A percentile compares a stretch with the other conserved stretches of the same genome.
These are phyloP conservation scores for Colletotrichum musae DNA, from an alignment of 2,329 filamentous ascomycete species.

Conservation along the genomic window DNA sequence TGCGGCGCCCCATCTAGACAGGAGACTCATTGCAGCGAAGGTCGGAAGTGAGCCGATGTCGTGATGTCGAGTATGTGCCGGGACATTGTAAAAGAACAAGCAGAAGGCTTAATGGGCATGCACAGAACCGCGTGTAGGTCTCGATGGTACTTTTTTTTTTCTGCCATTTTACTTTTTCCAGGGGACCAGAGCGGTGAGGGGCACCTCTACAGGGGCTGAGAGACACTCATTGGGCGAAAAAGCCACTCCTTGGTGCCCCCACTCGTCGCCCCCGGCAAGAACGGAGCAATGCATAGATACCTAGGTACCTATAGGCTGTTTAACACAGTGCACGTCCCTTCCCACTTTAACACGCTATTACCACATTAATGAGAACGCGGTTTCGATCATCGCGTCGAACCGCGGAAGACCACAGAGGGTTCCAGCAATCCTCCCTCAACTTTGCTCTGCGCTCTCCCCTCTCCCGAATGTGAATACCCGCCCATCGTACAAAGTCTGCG, in stretches of 20 bases:
- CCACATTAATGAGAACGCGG: slow-evolving; percentile 31
- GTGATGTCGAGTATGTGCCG: slow-evolving; percentile 11
- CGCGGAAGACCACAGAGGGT: background rate
- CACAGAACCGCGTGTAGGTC: background rate
- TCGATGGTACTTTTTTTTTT: slow-evolving; percentile 37
- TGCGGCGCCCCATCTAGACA: slow-evolving; percentile 32
- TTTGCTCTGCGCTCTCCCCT: background rate
- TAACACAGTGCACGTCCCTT: slow-evolving; percentile 8
- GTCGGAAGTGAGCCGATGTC: slow-evolving; percentile 5
- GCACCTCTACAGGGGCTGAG: background rate
- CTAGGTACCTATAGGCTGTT: no score
- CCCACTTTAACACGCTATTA: background rate
- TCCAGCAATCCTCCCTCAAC: background rate
- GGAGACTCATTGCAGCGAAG: slow-evolving; percentile 42
- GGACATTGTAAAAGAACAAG: background rate
- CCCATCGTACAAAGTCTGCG: background rate
- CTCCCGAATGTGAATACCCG: background rate
- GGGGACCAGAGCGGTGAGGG: slow-evolving; percentile 36
- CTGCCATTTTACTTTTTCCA: slow-evolving; percentile 26
- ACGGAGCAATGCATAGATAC: no score
- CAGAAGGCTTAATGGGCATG: background rate
- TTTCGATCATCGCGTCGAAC: slow-evolving; percentile 33
- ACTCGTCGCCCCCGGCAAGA: background rate
- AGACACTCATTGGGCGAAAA: background rate
- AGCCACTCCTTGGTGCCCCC: background rate